Percentiles rank a stretch among this genome's conserved stretches.
phyloP scores from a whole-genome alignment of 2,329 filamentous ascomycete genomes.

The Waltergamsia citrina region DNA sequence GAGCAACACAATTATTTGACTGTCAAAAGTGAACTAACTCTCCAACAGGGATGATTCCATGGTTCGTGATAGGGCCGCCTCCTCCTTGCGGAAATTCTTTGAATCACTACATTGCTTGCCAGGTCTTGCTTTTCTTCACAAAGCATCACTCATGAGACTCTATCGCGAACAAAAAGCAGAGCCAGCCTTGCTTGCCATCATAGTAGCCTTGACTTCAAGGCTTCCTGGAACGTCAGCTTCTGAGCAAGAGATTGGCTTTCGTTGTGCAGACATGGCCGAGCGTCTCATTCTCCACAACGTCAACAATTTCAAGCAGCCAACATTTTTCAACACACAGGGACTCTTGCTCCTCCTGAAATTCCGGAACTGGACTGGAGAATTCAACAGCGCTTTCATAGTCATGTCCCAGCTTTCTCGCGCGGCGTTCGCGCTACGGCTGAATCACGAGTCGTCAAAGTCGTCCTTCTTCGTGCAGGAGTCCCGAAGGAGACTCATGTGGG shows the following conservation, averaged over 20 bases:
- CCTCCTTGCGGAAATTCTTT: constrained; percentile 2
- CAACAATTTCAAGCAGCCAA: not conserved
- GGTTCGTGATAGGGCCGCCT: not conserved
- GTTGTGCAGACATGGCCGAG: constrained; percentile 2
- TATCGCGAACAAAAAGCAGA: constrained; percentile 1
- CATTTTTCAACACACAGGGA: constrained; percentile 1
- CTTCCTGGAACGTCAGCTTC: not conserved
- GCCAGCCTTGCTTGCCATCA: not conserved
- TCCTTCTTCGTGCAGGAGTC: constrained; percentile 4
- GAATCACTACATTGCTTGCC: constrained; percentile 3
- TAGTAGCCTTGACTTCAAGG: constrained; percentile 2
- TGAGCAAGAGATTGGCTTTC: constrained; percentile 2
- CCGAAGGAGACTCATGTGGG: constrained; percentile 4
- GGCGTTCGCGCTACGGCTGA: constrained; percentile 1
- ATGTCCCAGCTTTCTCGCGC: constrained; percentile 1
- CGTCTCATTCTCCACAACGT: not conserved
- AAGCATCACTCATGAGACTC: constrained; percentile 1
- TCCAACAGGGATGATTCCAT: not conserved
- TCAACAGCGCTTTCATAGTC: not conserved
- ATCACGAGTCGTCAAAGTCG: not conserved
- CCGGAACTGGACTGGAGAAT: not conserved
- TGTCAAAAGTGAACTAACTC: not conserved
- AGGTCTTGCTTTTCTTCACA: constrained; percentile 4
- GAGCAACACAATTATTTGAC: not conserved
- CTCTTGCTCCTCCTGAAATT: constrained; percentile 1